A percentile compares a stretch with the other conserved stretches of the same genome.
Evolutionary conservation across 2,329 filamentous ascomycete species (phyloP).

Genomic region (Colletotrichum sp.): DNA sequence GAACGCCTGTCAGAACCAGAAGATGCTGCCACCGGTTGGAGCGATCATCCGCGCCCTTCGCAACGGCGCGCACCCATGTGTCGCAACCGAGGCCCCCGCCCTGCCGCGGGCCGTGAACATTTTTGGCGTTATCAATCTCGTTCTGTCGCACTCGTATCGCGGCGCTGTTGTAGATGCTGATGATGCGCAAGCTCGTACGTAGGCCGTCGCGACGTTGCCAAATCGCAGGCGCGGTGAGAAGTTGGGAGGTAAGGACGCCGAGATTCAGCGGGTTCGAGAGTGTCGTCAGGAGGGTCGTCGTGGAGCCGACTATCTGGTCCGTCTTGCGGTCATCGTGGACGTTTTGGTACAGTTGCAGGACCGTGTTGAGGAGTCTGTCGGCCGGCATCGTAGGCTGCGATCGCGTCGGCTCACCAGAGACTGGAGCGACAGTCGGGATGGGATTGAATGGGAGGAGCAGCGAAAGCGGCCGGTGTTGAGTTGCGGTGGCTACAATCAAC

Average conservation of each 20-base stretch:
- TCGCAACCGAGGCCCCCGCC: conserved; percentile 52
- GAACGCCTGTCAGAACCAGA: conserved; percentile 77
- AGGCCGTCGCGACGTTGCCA: conserved; percentile 68
- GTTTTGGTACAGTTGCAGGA: conserved; percentile 64
- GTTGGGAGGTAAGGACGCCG: conserved; percentile 72
- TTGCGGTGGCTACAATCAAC: not conserved
- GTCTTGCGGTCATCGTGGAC: conserved; percentile 54
- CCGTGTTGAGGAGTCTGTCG: conserved; percentile 69
- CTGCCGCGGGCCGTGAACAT: conserved; percentile 30
- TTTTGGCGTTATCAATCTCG: conserved; percentile 40
- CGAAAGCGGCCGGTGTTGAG: not conserved
- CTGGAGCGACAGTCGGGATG: not conserved
- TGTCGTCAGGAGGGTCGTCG: conserved; percentile 68
- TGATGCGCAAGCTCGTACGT: conserved; percentile 65
- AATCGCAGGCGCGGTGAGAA: conserved; percentile 73
- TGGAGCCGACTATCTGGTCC: conserved; percentile 67
- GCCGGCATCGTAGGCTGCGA: conserved; percentile 58
- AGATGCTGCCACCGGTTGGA: conserved; percentile 81
- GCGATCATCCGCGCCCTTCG: conserved; percentile 60
- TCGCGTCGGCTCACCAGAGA: not conserved
- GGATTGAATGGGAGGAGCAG: not conserved
- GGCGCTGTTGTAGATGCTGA: conserved; percentile 75
- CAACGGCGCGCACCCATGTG: conserved; percentile 60
- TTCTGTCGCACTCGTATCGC: conserved; percentile 57
- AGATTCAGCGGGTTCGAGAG: conserved; percentile 79